Evolutionary conservation across 2,329 filamentous ascomycete genomes (phyloP).

Genomic region (Myriosclerotinia scirpicola): DNA sequence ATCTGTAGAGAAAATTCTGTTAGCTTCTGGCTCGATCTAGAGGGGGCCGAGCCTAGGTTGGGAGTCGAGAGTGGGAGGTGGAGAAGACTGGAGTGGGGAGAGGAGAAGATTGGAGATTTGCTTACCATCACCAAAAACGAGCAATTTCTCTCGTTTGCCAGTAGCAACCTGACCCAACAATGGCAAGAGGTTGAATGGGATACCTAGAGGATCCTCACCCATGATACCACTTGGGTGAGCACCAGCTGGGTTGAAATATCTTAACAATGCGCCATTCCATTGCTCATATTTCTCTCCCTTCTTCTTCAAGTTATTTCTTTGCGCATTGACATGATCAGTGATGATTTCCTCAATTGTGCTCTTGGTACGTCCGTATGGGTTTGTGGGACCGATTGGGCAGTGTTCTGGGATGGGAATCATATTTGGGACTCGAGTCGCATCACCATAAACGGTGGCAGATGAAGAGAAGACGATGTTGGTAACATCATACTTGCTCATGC

Average conservation of each 20-base stretch:
- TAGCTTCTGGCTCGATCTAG: slow-evolving; percentile 21
- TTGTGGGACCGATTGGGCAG: slow-evolving; percentile 94
- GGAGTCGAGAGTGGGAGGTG: neutral
- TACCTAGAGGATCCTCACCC: slow-evolving; percentile 95
- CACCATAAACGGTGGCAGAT: slow-evolving; percentile 96
- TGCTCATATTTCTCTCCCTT: slow-evolving; percentile 72
- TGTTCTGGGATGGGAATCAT: slow-evolving; percentile 99
- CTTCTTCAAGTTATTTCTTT: slow-evolving; percentile 81
- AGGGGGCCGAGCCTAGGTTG: slow-evolving; percentile 1
- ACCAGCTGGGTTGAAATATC: slow-evolving; percentile 98
- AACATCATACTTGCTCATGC: slow-evolving; percentile 88
- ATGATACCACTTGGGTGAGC: slow-evolving; percentile 94
- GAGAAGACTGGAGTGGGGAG: neutral
- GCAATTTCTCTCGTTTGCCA: slow-evolving; percentile 87
- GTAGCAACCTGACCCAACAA: slow-evolving; percentile 94
- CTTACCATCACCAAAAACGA: slow-evolving; percentile 91
- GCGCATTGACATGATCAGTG: slow-evolving; percentile 82
- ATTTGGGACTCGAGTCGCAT: slow-evolving; percentile 90
- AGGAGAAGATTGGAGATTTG: slow-evolving; percentile 20
- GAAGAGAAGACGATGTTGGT: slow-evolving; percentile 98
- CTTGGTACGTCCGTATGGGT: slow-evolving; percentile 97
- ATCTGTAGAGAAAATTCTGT: slow-evolving; percentile 55
- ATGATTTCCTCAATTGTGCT: slow-evolving; percentile 89
- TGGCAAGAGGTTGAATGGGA: slow-evolving; percentile 94
- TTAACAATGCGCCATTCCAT: slow-evolving; percentile 90